Evolutionary conservation across 2,329 filamentous ascomycete genomes (phyloP), one percentile per base, ranked within the genome.

Genomic region (Monosporascus ibericus): DNA sequence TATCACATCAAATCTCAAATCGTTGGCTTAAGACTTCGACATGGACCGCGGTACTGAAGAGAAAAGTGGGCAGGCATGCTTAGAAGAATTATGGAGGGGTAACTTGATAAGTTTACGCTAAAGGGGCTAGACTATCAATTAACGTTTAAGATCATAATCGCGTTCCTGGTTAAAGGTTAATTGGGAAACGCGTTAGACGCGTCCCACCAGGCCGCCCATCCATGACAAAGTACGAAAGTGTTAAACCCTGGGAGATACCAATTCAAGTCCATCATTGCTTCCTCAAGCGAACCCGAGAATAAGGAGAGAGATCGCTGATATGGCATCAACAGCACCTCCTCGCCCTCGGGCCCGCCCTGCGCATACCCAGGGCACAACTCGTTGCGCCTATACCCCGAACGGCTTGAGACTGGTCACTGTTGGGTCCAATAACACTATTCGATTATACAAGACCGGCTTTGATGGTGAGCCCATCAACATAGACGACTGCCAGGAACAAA

Each of bases 381-480:
- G 85, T 62, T 85, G 95, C 60, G 82, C 88, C 58, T 97, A 97
- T 72, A 96, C 92, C 1, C 89, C 90, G 6, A 86, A 95, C 69
- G 94, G 95, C 56, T 81, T 80, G 60, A 89, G 88, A 63, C 79
- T 99, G 53, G 84, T 97, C 59, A 97, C 94, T 11, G 92, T 91
- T 55, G 94, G 94, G 58, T 87, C 90, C 54, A 96, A 97, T 74
- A 95, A 95, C 65, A 90, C 90, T 7, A 91, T 96, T 64, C 88
- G 95, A 48, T 82, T 97, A 48, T 99, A 95, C 75, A 89, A 87
- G 60, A 94, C 92, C 15, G 90, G 90, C 55, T 94, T 88, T 39
- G 88, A 95, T 72, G 92, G 91, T 62, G 94, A 99, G 68, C 94
- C 95, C 9, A 85, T 82, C 53, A 96, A 92, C 52, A 87, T 99